Percentiles rank a stretch among this genome's conserved stretches.
phyloP scores from a whole-genome alignment of 2,329 filamentous ascomycete species.

The Colletotrichum endophyticum region DNA sequence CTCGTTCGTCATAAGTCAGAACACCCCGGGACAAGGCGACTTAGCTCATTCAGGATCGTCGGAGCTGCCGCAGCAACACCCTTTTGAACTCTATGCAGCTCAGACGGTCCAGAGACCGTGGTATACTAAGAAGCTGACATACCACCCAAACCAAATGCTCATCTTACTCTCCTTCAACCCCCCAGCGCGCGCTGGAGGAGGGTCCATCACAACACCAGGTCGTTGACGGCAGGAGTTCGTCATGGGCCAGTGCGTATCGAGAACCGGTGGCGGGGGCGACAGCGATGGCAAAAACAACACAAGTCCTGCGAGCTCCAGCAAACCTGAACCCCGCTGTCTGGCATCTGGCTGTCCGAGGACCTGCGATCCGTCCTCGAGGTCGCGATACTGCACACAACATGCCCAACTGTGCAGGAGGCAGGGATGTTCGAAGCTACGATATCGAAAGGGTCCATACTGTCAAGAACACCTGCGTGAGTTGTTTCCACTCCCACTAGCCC shows the following conservation, averaged over 20 bases:
- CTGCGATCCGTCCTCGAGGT: background rate
- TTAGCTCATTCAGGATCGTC: slow-evolving; percentile 1
- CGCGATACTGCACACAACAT: slow-evolving; percentile 16
- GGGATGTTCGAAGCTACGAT: slow-evolving; percentile 7
- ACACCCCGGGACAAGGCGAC: background rate
- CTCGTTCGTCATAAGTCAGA: background rate
- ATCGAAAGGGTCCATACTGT: slow-evolving; percentile 16
- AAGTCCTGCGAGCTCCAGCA: background rate
- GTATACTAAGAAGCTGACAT: background rate
- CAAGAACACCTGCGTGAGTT: slow-evolving; percentile 18
- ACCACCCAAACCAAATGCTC: background rate
- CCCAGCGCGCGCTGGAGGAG: slow-evolving; percentile 16
- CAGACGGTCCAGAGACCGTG: background rate
- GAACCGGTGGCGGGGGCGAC: background rate
- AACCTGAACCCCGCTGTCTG: slow-evolving; percentile 6
- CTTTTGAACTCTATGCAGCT: background rate
- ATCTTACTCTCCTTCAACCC: background rate
- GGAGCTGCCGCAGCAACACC: slow-evolving; percentile 3
- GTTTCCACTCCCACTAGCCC: background rate
- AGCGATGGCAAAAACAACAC: background rate
- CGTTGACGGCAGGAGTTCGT: background rate
- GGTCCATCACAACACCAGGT: background rate
- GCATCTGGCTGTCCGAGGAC: slow-evolving; percentile 1
- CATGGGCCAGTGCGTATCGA: slow-evolving; percentile 21
- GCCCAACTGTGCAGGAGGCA: slow-evolving; percentile 8